Evolutionary conservation across 2,329 filamentous ascomycete genomes (phyloP), one percentile per base, ranked within the genome.

Genomic region (Hypocreales sp.): DNA sequence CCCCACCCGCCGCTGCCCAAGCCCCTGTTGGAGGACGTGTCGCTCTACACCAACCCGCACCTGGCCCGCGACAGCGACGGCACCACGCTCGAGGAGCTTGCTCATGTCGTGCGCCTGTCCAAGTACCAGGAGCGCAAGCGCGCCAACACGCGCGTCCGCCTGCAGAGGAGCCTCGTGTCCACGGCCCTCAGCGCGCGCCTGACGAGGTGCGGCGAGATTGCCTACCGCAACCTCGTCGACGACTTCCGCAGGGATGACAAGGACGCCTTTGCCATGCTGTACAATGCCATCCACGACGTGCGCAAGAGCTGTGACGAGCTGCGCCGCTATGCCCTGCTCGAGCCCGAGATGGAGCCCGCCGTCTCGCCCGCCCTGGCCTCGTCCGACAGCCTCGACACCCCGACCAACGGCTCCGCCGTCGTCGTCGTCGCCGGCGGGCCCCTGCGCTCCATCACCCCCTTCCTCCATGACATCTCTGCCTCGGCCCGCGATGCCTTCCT

Each of bases 41-140:
- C 75, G 22, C 60, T 72, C 31, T 80, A 79, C 48, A 63, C 66
- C 24, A 77, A 78, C 45, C 53, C 67, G 10, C 62, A 67, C 37
- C 49, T 76, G 30, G 60, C 66, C 26, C 61, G 66, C 20, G 69
- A 77, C 34, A 62, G 61, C 27, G 70, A 77, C 24, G 67, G 70
- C 32, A 81, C 77, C 24, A 78, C 74, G 10, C 60, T 87, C 34
- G 72, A 80, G 43, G 79, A 86, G 51, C 67, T 87, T 38, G 79
- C 79, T 27, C 79, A 84, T 49, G 55, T 86, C 41, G 77, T 83
- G 37, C 72, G 79, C 34, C 60, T 84, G 35, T 79, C 79, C 47
- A 79, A 75, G 43, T 83, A 84, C 48, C 80, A 87, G 53, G 76
- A 82, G 61, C 77, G 78, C 60, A 79, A 81, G 61, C 72, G 79